Percentiles rank a stretch among this genome's conserved stretches.
Conservation (phyloP, 768 basidiomycete species). For the Lactarius trivialis region DNA sequence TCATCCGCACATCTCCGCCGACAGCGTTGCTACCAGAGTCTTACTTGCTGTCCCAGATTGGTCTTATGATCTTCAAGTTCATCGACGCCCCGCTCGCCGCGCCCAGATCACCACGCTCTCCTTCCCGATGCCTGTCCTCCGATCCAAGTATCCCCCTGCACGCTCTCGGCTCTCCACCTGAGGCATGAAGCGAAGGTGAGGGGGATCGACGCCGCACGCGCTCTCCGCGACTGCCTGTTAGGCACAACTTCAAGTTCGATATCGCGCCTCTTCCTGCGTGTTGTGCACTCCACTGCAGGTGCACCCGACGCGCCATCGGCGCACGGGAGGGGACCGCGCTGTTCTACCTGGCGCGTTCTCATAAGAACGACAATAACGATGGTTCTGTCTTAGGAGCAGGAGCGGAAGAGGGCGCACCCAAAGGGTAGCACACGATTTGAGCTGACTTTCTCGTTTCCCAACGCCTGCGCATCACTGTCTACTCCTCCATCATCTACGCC, state of each 20-base stretch:
- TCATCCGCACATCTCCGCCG: too few species aligned
- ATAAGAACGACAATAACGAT: too few species aligned
- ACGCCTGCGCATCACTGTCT: too few species aligned
- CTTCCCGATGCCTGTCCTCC: conserved; percentile 10
- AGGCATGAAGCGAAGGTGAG: conserved; percentile 3
- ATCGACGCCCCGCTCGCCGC: conserved; percentile 10
- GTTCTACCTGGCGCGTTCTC: too few species aligned
- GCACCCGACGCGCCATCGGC: conserved; percentile 39
- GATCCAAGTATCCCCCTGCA: conserved; percentile 3
- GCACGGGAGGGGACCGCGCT: conserved; percentile 52
- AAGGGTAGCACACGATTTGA: too few species aligned
- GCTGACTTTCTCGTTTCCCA: too few species aligned
- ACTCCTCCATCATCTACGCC: too few species aligned
- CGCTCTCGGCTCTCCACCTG: not conserved
- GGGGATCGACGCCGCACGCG: conserved; percentile 55
- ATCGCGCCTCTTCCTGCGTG: conserved; percentile 51
- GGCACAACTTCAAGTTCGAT: conserved; percentile 71
- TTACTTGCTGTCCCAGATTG: too few species aligned
- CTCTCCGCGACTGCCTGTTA: conserved; percentile 66
- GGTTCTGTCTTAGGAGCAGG: too few species aligned
- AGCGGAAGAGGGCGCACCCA: too few species aligned
- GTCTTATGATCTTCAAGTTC: not conserved
- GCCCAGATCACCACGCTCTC: not conserved
- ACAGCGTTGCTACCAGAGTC: too few species aligned
- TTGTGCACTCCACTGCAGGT: conserved; percentile 45